A percentile compares a stretch with the other conserved stretches of the same genome.
Evolutionary conservation across 306 rosid genomes (phyloP).

Genomic region (Benincasa hispida): DNA sequence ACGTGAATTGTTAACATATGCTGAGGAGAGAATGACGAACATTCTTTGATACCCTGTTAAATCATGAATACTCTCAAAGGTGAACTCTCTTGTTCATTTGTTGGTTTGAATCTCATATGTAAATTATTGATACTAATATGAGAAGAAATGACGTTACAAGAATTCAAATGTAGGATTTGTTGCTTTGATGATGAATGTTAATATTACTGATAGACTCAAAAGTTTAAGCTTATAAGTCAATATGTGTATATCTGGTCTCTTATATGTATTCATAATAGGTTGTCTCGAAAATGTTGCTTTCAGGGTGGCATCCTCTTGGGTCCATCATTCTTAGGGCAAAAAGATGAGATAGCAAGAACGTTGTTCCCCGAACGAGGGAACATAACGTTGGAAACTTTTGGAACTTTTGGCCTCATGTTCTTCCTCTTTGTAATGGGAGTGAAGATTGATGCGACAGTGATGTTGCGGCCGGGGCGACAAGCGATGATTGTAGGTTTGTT

Average conservation of each 20-base stretch:
- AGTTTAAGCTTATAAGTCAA: not conserved
- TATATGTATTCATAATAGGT: not conserved
- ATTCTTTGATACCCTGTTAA: not conserved
- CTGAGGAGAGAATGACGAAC: not conserved
- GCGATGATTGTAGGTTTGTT: constrained; percentile 25
- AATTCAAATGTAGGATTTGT: not conserved
- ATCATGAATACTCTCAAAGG: not conserved
- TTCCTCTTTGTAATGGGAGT: constrained; percentile 34
- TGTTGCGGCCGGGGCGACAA: constrained; percentile 30
- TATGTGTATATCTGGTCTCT: not conserved
- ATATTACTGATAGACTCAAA: not conserved
- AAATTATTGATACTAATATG: not conserved
- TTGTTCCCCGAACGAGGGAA: constrained; percentile 34
- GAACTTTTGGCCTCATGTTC: constrained; percentile 32
- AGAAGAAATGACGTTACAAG: not conserved
- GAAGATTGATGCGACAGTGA: constrained; percentile 19
- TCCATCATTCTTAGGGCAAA: constrained; percentile 39
- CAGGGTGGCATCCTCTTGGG: constrained; percentile 53
- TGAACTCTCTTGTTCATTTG: too few relatives aligned
- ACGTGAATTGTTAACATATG: not conserved
- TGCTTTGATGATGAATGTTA: not conserved
- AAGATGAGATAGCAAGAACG: not conserved
- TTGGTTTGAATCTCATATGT: not conserved
- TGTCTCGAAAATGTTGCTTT: not conserved
- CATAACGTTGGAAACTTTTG: constrained; percentile 22